These are phyloP conservation scores for Hypoxylon sp. DNA, from an alignment of 2,329 filamentous ascomycete genomes.

Conservation along the genomic window DNA sequence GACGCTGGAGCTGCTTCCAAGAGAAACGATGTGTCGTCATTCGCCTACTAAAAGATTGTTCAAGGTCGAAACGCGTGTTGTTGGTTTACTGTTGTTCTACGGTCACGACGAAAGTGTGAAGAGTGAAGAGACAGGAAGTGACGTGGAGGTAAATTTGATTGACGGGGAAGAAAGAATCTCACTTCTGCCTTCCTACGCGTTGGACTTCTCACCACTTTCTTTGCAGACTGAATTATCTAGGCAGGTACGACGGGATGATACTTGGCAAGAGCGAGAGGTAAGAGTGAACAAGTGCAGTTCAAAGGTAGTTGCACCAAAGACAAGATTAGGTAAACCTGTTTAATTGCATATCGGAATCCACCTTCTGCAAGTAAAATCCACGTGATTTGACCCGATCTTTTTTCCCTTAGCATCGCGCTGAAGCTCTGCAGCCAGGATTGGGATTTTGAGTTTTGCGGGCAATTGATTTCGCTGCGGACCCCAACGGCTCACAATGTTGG, in stretches of 20 bases:
- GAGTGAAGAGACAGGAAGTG: background rate
- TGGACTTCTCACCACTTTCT: background rate
- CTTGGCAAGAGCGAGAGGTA: background rate
- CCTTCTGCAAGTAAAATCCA: conserved; percentile 6
- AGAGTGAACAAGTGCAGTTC: background rate
- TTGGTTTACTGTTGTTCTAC: background rate
- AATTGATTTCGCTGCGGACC: conserved; percentile 36
- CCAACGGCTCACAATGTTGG: conserved; percentile 67
- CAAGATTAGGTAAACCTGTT: background rate
- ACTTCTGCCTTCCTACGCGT: background rate
- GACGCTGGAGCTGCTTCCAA: too few relatives aligned
- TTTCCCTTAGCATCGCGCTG: conserved; percentile 43
- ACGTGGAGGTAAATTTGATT: background rate
- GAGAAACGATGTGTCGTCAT: background rate
- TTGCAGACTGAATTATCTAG: background rate
- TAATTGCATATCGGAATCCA: background rate
- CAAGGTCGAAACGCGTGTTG: background rate
- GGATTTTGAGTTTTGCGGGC: conserved; percentile 30
- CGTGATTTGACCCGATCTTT: conserved; percentile 32
- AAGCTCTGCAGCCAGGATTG: conserved; percentile 21
- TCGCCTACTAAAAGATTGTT: conserved; percentile 2
- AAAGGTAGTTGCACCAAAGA: background rate
- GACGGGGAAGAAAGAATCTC: too few relatives aligned
- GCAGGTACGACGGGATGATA: background rate
- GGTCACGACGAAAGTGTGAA: background rate